Conservation (phyloP, 2,329 filamentous ascomycete genomes). For the Tolypocladium guangdongense region DNA sequence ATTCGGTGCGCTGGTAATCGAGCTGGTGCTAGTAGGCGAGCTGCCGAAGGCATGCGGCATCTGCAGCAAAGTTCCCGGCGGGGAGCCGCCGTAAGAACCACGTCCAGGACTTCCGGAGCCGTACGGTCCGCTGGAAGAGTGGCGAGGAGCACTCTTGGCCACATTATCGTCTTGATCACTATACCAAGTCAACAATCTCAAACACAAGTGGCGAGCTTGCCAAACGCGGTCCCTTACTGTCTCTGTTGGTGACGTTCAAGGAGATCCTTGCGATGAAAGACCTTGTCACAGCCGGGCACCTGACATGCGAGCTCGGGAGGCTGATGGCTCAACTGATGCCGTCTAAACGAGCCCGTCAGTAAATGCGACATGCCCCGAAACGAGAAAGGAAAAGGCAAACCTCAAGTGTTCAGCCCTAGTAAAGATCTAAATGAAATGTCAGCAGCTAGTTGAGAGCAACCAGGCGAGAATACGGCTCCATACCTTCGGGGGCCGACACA, state of each 20-base stretch:
- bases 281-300: constrained; percentile 42
- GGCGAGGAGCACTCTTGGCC: constrained; percentile 1
- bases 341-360: constrained; percentile 28
- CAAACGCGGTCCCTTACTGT: constrained; percentile 18
- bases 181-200: neutral
- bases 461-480: constrained; percentile 1
- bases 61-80: constrained; percentile 10
- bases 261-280: constrained; percentile 48
- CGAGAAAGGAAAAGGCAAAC: constrained; percentile 23
- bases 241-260: constrained; percentile 42
- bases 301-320: constrained; percentile 40
- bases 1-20: constrained; percentile 4
- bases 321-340: constrained; percentile 50
- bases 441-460: neutral
- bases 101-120: constrained; percentile 9
- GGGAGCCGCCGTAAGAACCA: constrained; percentile 5
- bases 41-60: constrained; percentile 8
- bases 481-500: constrained; percentile 42
- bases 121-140: constrained; percentile 5
- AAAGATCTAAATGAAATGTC: constrained; percentile 36
- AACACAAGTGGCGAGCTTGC: neutral
- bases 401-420: constrained; percentile 52
- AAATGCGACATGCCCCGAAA: neutral
- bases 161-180: constrained; percentile 5
- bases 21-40: constrained; percentile 3